Evolutionary conservation across 2,329 filamentous ascomycete genomes (phyloP).

Genomic region (Fusarium abutilonis): DNA sequence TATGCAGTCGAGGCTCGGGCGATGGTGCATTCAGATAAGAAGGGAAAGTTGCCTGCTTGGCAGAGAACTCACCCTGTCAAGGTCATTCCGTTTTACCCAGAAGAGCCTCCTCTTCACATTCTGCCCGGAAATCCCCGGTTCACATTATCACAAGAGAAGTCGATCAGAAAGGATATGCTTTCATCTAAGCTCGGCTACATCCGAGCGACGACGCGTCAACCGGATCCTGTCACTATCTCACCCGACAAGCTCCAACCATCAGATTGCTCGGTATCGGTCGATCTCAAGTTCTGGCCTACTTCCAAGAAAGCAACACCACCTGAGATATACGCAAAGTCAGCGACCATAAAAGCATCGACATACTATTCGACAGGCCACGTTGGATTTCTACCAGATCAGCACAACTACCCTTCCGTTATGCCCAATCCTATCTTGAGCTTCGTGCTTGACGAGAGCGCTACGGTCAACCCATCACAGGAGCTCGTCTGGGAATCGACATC

Average conservation of each 20-base stretch:
- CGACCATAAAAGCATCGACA: constrained; percentile 22
- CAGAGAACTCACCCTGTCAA: constrained; percentile 21
- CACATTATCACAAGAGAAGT: constrained; percentile 25
- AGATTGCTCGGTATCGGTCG: constrained; percentile 3
- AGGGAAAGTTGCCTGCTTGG: not conserved
- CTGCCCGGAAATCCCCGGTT: constrained; percentile 15
- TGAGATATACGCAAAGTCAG: constrained; percentile 25
- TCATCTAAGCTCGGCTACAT: constrained; percentile 26
- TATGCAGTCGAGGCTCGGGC: constrained; percentile 26
- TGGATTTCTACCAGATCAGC: constrained; percentile 28
- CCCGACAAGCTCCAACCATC: constrained; percentile 27
- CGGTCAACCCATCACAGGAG: not conserved
- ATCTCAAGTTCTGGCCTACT: constrained; percentile 35
- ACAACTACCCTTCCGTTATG: constrained; percentile 13
- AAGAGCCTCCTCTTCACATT: constrained; percentile 32
- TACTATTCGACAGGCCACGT: constrained; percentile 33
- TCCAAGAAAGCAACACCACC: constrained; percentile 19
- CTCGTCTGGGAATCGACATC: constrained; percentile 9
- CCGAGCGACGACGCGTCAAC: constrained; percentile 18
- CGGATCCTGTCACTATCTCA: constrained; percentile 27
- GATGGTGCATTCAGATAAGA: not conserved
- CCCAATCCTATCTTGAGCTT: constrained; percentile 26
- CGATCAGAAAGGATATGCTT: constrained; percentile 29
- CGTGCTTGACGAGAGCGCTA: constrained; percentile 18
- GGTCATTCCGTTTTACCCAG: constrained; percentile 31